Evolutionary conservation across 2,329 filamentous ascomycete genomes (phyloP).

Genomic region (Fusarium sp.): DNA sequence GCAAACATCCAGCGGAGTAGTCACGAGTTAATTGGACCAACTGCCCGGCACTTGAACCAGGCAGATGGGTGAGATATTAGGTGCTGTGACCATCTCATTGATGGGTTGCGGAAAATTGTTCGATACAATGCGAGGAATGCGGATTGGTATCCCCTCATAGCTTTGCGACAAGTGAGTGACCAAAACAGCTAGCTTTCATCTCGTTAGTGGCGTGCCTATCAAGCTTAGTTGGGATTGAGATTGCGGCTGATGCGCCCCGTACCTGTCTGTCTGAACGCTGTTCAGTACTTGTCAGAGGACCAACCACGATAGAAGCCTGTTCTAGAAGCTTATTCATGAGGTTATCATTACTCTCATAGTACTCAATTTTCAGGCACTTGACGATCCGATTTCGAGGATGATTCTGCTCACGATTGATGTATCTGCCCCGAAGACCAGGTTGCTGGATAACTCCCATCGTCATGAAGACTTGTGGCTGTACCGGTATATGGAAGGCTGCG

Average conservation of each 20-base stretch:
- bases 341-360: not conserved
- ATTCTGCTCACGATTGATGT: slow-evolving; percentile 1
- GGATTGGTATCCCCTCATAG: slow-evolving; percentile 6
- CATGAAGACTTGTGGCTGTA: slow-evolving; percentile 1
- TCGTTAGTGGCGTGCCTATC: slow-evolving; percentile 3
- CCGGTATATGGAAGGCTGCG: slow-evolving; percentile 15
- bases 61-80: slow-evolving; percentile 9
- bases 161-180: not conserved
- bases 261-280: slow-evolving; percentile 1
- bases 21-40: slow-evolving; percentile 25
- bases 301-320: not conserved
- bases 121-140: slow-evolving; percentile 8
- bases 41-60: slow-evolving; percentile 32
- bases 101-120: slow-evolving; percentile 12
- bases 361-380: slow-evolving; percentile 6
- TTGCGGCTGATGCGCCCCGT: not conserved
- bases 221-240: slow-evolving; percentile 2
- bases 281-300: not conserved
- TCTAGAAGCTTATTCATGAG: not conserved
- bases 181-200: slow-evolving; percentile 1
- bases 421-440: slow-evolving; percentile 34
- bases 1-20: slow-evolving; percentile 33
- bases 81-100: not conserved
- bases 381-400: slow-evolving; percentile 1
- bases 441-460: slow-evolving; percentile 19